Percentiles rank a stretch among this genome's conserved stretches.
phyloP scores from a whole-genome alignment of 148 eudicot genomes.

The Nepenthes mirabilis region DNA sequence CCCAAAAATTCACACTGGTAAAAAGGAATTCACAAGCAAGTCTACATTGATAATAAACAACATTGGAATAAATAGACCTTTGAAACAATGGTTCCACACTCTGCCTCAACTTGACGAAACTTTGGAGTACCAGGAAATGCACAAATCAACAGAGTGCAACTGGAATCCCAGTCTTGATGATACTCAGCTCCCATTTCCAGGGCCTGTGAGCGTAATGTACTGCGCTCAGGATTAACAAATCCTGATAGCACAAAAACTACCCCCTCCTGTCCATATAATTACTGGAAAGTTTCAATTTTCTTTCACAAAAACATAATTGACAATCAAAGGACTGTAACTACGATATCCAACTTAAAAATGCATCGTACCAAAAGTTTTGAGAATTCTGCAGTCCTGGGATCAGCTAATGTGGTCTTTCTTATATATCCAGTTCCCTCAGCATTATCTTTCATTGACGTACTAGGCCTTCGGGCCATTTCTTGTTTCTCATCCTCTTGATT shows the following conservation, averaged over 20 bases:
- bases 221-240: slow-evolving; percentile 91
- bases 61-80: slow-evolving; percentile 31
- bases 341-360: background rate
- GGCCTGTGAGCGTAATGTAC: slow-evolving; percentile 69
- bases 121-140: slow-evolving; percentile 89
- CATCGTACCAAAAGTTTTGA: slow-evolving; percentile 59
- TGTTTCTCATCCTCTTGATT: slow-evolving; percentile 9
- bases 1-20: background rate
- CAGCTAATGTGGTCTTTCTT: slow-evolving; percentile 18
- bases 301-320: background rate
- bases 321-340: background rate
- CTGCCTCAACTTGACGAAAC: slow-evolving; percentile 84
- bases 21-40: background rate
- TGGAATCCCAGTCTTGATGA: slow-evolving; percentile 76
- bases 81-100: slow-evolving; percentile 71
- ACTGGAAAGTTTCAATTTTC: slow-evolving; percentile 7
- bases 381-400: slow-evolving; percentile 23
- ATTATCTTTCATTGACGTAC: slow-evolving; percentile 11
- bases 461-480: slow-evolving; percentile 20
- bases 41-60: background rate
- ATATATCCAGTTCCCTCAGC: slow-evolving; percentile 13
- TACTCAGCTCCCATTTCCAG: slow-evolving; percentile 94
- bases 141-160: slow-evolving; percentile 86
- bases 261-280: slow-evolving; percentile 52
- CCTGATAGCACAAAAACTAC: slow-evolving; percentile 88